Conservation (phyloP, 345 rosid species). For the Salix purpurea region DNA sequence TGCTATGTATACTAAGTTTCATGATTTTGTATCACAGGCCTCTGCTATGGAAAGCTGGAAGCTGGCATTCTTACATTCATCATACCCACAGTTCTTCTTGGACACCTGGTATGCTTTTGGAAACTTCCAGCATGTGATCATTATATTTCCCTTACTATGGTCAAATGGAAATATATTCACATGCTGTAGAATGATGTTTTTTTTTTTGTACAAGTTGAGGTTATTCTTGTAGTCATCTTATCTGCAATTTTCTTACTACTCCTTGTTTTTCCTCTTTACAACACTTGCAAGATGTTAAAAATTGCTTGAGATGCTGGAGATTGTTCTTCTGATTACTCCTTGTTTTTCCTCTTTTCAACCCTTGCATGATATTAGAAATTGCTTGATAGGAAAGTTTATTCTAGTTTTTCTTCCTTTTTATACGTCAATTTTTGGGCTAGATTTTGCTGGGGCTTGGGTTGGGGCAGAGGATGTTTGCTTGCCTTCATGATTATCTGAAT, state of each 20-base stretch:
- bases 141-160: not conserved
- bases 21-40: conserved; percentile 41
- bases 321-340: not conserved
- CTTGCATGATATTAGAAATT: too few species aligned
- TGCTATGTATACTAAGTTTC: too few species aligned
- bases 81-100: conserved; percentile 79
- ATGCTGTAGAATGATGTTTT: not conserved
- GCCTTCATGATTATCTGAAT: too few species aligned
- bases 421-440: too few species aligned
- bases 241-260: not conserved
- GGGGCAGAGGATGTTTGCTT: too few species aligned
- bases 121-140: not conserved
- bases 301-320: too few species aligned
- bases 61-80: conserved; percentile 82
- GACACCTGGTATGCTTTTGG: conserved; percentile 63
- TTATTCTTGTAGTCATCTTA: not conserved
- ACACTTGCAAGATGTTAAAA: too few species aligned
- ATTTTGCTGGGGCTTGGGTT: too few species aligned
- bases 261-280: not conserved
- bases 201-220: not conserved
- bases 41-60: conserved; percentile 94
- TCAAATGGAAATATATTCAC: not conserved
- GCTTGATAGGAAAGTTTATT: too few species aligned
- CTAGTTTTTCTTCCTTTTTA: too few species aligned
- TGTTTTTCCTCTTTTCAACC: not conserved